A percentile compares a stretch with the other conserved stretches of the same genome.
Evolutionary conservation across 805 yeast species (phyloP).

Genomic region (Peterozyma toletana): DNA sequence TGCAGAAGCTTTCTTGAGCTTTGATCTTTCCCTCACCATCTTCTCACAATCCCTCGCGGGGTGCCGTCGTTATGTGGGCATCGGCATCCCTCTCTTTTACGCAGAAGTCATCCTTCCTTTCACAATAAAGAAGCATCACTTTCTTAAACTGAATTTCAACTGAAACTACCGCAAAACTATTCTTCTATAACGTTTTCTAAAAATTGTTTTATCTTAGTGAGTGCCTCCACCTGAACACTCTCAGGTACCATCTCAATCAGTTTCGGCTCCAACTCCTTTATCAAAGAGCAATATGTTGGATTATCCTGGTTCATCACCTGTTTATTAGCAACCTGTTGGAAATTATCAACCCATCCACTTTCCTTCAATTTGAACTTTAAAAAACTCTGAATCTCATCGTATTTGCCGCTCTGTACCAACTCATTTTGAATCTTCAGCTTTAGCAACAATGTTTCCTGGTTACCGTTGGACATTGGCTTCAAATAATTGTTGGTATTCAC

Average conservation of each 20-base stretch:
- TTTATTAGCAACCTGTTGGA: constrained; percentile 47
- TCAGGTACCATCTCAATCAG: constrained; percentile 69
- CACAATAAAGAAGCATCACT: too few relatives aligned
- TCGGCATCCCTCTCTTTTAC: too few relatives aligned
- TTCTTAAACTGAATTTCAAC: too few relatives aligned
- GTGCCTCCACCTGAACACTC: constrained; percentile 49
- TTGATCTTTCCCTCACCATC: too few relatives aligned
- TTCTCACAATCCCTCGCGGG: too few relatives aligned
- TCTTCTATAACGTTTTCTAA: constrained; percentile 41
- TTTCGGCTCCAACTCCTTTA: constrained; percentile 47
- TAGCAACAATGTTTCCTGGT: constrained; percentile 13
- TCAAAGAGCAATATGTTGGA: constrained; percentile 46
- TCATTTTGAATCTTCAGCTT: constrained; percentile 62
- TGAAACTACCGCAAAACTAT: not conserved
- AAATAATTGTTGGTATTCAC: too few relatives aligned
- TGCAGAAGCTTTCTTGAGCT: too few relatives aligned
- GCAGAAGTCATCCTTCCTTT: too few relatives aligned
- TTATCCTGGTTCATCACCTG: constrained; percentile 32
- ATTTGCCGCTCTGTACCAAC: constrained; percentile 71
- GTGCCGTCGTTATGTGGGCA: too few relatives aligned
- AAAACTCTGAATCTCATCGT: constrained; percentile 62
- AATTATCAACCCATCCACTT: constrained; percentile 82
- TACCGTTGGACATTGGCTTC: too few relatives aligned
- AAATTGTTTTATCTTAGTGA: constrained; percentile 51
- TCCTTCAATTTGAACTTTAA: constrained; percentile 61